Base-by-base conservation (phyloP, 352 stramenopile genomes). In the Pythium rhizo-oryzae region DNA sequence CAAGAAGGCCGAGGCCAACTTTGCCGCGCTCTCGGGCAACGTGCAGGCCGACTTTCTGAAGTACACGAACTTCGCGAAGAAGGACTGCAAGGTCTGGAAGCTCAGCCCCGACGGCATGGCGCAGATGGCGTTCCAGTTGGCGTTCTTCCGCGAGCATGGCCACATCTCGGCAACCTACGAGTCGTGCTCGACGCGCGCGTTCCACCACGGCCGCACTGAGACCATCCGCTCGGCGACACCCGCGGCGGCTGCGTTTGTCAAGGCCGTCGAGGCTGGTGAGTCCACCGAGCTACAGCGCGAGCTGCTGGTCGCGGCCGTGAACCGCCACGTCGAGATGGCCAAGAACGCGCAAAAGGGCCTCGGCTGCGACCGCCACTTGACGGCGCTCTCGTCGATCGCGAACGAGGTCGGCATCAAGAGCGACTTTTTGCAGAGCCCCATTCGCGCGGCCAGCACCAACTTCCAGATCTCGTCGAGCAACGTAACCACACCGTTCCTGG, bases 381-480 rank as follows among this genome's bases (percentile, higher is more conserved):
- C 81, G 30, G 91, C 91, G 56, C 78, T 98, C 51, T 71, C 80
- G 59, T 90, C 88, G 49, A 85, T 96, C 62, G 90, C 89, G 11
- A 85, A 67, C 15, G 69, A 89, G 30, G 77, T 72, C 19, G 77
- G 76, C 21, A 71, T 97, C 44, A 68, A 77, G 35, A 90, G 82
- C 59, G 77, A 89, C 16, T 97, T 98, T 65, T 76, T 97, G 66
- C 65, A 70, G 44, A 93, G 87, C 39, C 85, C 90, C 6, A 78
- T 96, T 67, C 92, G 84, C 55, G 78, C 82, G 0, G 75, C 81
- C 53, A 96, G 81, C 70, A 91, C 87, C 15, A 94, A 94, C 68
- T 98, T 95, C 73, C 82, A 91, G 69, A 84, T 97, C 63, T 97
- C 89, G 41, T 97, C 92, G 33, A 97, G 90, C 75, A 98, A 98